Conservation (phyloP, 352 stramenopile genomes). For the Phytophthora uliginosa region DNA sequence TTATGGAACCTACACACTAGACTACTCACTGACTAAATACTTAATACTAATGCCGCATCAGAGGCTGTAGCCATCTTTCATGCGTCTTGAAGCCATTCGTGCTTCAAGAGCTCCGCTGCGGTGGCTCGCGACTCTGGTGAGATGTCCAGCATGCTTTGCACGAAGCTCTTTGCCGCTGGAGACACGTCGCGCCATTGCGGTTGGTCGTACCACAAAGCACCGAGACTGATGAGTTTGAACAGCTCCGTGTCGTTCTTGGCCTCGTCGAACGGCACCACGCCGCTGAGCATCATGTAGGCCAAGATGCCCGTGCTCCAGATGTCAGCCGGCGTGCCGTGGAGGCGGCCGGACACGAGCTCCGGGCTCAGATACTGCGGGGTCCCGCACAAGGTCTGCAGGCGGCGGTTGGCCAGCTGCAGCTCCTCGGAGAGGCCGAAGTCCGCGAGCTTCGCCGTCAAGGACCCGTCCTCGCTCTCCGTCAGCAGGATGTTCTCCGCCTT, state of each 20-base stretch:
- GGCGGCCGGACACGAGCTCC: slow-evolving; percentile 93
- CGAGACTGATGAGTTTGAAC: slow-evolving; percentile 90
- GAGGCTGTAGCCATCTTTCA: slow-evolving; percentile 24
- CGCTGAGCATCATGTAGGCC: slow-evolving; percentile 92
- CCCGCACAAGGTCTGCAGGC: slow-evolving; percentile 94
- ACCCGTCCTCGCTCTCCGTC: slow-evolving; percentile 76
- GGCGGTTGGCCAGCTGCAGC: slow-evolving; percentile 88
- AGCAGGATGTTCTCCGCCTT: slow-evolving; percentile 92
- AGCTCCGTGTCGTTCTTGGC: slow-evolving; percentile 61
- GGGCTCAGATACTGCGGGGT: slow-evolving; percentile 98
- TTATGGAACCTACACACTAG: slow-evolving; percentile 8
- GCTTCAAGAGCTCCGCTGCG: slow-evolving; percentile 60
- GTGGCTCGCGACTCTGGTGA: slow-evolving; percentile 78
- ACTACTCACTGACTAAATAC: slow-evolving; percentile 28
- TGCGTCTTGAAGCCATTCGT: slow-evolving; percentile 60
- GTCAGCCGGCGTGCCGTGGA: slow-evolving; percentile 94
- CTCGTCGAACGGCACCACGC: slow-evolving; percentile 66
- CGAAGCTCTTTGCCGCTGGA: slow-evolving; percentile 85
- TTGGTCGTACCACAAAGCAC: slow-evolving; percentile 93
- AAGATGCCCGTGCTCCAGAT: slow-evolving; percentile 98
- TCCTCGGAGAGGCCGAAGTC: slow-evolving; percentile 94
- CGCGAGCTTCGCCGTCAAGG: slow-evolving; percentile 89
- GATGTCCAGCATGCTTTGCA: slow-evolving; percentile 90
- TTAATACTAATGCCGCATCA: slow-evolving; percentile 24
- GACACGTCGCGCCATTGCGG: slow-evolving; percentile 90